Evolutionary conservation across 2,329 filamentous ascomycete genomes (phyloP), one percentile per base, ranked within the genome.

Genomic region (Colletotrichum chrysophilum): DNA sequence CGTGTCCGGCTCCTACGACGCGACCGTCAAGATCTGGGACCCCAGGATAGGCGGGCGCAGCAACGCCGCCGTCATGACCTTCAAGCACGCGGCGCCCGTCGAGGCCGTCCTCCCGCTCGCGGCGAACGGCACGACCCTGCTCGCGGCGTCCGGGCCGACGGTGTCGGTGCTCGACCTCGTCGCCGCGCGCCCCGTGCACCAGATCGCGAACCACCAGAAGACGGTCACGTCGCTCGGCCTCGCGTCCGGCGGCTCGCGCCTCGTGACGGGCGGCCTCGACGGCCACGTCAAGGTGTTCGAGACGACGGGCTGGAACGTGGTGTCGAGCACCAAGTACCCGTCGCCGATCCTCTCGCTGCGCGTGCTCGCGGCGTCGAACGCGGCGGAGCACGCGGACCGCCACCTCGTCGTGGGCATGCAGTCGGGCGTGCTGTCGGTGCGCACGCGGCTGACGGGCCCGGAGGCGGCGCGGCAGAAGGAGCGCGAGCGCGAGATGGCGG

Each of bases 241-340:
- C 38, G 96, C 96, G 9, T 96, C 95, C 60, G 92, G 94, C 79
- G 95, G 94, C 62, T 92, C 92, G 66, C 92, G 97, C 66, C 89
- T 99, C 72, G 91, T 99, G 70, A 96, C 94, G 78, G 97, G 96
- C 84, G 96, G 94, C 24, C 89, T 99, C 61, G 97, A 99, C 84
- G 97, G 97, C 12, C 97, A 98, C 85, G 93, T 98, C 86, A 99
- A 99, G 86, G 92, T 99, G 52, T 98, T 98, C 81, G 96, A 98
- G 86, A 98, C 96, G 2, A 93, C 93, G 1, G 93, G 92, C 66
- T 99, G 97, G 97, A 98, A 98, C 82, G 95, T 98, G 9, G 96
- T 98, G n/a, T 94, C 95, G 52, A 96, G 95, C 67, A 92, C 94
- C 76, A 99, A 98, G 86, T 99, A 98, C 85, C 93, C 95, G 7